Percentiles rank a stretch among this genome's conserved stretches.
These are phyloP conservation scores for Penstemon barbatus DNA, from an alignment of 257 asterid genomes.

Conservation along the genomic window DNA sequence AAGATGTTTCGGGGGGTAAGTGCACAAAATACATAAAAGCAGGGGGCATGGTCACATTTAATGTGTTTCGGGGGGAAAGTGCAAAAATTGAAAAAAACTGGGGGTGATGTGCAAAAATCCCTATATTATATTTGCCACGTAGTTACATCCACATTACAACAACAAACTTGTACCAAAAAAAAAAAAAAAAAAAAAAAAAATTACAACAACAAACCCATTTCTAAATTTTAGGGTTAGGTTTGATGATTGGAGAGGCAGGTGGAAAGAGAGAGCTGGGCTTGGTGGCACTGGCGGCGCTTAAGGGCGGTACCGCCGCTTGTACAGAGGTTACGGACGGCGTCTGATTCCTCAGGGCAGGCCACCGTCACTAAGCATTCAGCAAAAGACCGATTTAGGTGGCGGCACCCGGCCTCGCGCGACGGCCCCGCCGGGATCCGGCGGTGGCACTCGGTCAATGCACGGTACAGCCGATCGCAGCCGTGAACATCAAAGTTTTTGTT, in stretches of 20 bases:
- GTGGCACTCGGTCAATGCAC: slow-evolving; percentile 70
- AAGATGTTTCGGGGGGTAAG: too few relatives aligned
- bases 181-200: too few relatives aligned
- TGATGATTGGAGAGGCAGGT: slow-evolving; percentile 63
- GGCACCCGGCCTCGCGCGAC: slow-evolving; percentile 72
- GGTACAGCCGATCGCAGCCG: slow-evolving; percentile 63
- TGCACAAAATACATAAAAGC: too few relatives aligned
- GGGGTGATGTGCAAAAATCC: too few relatives aligned
- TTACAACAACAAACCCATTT: background rate
- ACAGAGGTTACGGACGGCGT: slow-evolving; percentile 75
- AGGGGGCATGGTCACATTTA: too few relatives aligned
- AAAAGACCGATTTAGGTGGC: slow-evolving; percentile 72
- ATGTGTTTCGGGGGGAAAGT: too few relatives aligned
- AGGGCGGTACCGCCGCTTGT: slow-evolving; percentile 87
- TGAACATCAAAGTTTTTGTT: background rate
- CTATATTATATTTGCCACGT: too few relatives aligned
- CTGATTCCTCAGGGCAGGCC: slow-evolving; percentile 70
- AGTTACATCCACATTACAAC: background rate
- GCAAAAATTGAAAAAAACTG: too few relatives aligned
- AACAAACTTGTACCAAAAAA: too few relatives aligned
- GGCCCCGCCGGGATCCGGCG: slow-evolving; percentile 64
- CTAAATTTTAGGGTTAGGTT: slow-evolving; percentile 29
- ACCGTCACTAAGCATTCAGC: slow-evolving; percentile 75
- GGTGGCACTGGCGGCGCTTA: slow-evolving; percentile 81
- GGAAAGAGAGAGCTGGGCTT: slow-evolving; percentile 71